phyloP scores from a whole-genome alignment of 805 yeast genomes.

The Clavispora fructus region DNA sequence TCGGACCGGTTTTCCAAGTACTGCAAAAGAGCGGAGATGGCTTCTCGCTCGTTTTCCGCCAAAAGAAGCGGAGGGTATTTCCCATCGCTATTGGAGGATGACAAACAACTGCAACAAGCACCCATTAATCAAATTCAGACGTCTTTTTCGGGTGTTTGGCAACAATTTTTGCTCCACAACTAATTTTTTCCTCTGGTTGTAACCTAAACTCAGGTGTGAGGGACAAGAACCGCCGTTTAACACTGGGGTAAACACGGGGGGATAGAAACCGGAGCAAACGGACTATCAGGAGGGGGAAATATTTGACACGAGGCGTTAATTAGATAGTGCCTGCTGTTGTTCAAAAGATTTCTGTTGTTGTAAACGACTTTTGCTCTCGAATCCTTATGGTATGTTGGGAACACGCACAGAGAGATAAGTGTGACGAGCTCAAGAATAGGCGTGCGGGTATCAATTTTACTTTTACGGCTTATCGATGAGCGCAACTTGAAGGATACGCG shows the following conservation, averaged over 20 bases:
- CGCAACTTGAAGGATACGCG: not conserved
- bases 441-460: not conserved
- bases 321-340: not conserved
- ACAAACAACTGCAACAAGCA: conserved; percentile 38
- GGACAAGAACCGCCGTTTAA: not conserved
- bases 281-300: not conserved
- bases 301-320: not conserved
- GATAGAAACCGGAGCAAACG: not conserved
- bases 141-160: not conserved
- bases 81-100: conserved; percentile 45
- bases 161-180: not conserved
- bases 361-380: not conserved
- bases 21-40: conserved; percentile 83
- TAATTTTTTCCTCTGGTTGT: not conserved
- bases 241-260: not conserved
- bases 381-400: not conserved
- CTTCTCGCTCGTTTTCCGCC: conserved; percentile 95
- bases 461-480: not conserved
- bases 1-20: conserved; percentile 83
- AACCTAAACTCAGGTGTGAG: not conserved
- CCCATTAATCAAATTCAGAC: conserved; percentile 25
- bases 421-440: not conserved
- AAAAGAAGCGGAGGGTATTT: conserved; percentile 68
- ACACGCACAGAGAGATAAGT: conserved; percentile 1
- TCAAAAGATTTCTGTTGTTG: not conserved